Evolutionary conservation across 78 protist genomes (phyloP), one percentile per base, ranked within the genome.

Genomic region (Dictyostelium purpureum): DNA sequence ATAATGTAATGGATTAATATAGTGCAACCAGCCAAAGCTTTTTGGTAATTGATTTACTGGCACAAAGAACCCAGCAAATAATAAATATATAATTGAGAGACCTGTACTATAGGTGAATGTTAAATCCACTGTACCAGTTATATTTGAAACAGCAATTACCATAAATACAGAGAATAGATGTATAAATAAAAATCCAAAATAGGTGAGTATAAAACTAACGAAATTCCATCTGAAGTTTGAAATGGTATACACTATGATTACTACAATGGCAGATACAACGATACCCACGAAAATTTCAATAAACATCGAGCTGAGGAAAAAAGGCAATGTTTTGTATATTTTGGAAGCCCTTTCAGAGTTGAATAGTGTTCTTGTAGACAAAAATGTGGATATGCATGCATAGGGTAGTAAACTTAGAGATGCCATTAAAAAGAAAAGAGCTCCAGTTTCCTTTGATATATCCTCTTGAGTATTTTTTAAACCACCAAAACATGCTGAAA

Each of bases 21-120:
- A 74, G 45, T 71, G 79, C 9, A 83, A 4, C 80, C 79, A 83
- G 16, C 80, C 90, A 71, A 83, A 83, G 14, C 71, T 26, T 16
- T 24, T n/a, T 2, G 90, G 80, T 19, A 83, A 31, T 56, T 14
- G 56, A 12, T 83, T 45, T 4, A 83, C 79, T 33, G 90, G 79
- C 31, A 83, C 90, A 56, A 83, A 83, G 79, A 83, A 83, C 11
- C 90, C 90, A 0, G 90, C 78, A 45, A 83, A 83, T 38, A 83
- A 71, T 26, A 69, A 49, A 0, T 40, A 83, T 28, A 83, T 33
- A 0, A 83, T 80, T 38, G 63, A 42, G 16, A 83, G 1, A 57
- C 74, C 71, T 7, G 90, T 43, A 21, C 81, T 70, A 71, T 47
- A 49, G 2, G 90, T 70, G 57, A 83, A 83, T 3, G 80, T 57